Base-by-base conservation (phyloP, 352 stramenopile genomes). In the Phytophthora sp. region DNA sequence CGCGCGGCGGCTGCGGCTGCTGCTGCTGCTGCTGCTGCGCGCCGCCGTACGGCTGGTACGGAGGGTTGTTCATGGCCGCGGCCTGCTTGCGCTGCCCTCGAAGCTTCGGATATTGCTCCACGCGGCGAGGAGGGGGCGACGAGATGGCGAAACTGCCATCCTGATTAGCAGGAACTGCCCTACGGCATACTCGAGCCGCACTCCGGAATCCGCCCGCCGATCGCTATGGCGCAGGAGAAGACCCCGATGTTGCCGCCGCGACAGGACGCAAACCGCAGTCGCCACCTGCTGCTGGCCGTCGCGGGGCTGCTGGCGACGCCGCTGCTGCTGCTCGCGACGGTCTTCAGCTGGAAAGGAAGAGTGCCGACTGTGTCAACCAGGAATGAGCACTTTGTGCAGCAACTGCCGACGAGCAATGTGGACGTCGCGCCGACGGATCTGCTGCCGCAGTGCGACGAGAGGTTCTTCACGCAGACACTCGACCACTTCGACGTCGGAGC, bases 391-490 rank as follows among this genome's bases (percentile, higher is more conserved):
- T 2, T 57, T 3, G 21, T 35, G 34, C 18, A 56, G 13, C 35
- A 34, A 7, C 39, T 66, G 27, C 41, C 41, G 8, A 55, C 59
- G n/a, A 42, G 77, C 21, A 74, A 78, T 43, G 42, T 71, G n/a
- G 79, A 88, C 28, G 68, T 62, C 28, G 66, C 64, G 24, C 74
- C 54, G 31, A 23, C 28, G 11, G 75, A 93, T 30, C 45, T 92
- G 41, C 58, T 86, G 15, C 49, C 54, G 4, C 59, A 92, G 23
- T 94, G 85, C 60, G 69, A 92, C 31, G 83, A 94, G 63, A 76
- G 71, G 17, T 91, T 79, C 62, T 86, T 92, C 51, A 82, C 73
- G 27, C 85, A 94, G 74, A 77, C 74, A 51, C 79, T 94, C 49
- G 85, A 92, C 64, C 83, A 94, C 70, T 94, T 92, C 59, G 68